Evolutionary conservation across 179 eudicot genomes (phyloP), one percentile per base, ranked within the genome.

Genomic region (Carnegiea gigantea): DNA sequence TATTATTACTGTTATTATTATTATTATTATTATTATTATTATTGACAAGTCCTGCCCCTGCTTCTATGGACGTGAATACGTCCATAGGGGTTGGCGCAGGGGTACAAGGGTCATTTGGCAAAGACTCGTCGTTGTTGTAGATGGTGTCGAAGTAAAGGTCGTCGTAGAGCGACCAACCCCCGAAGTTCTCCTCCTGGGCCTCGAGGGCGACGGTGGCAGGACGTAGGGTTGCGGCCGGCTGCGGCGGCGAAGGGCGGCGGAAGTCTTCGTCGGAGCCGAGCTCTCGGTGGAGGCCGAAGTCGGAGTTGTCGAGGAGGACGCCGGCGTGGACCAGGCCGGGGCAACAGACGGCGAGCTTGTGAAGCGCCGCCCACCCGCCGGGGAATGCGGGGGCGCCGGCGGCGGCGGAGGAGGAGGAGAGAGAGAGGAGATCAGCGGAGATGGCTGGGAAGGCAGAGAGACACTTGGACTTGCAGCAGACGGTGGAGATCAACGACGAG

Each of bases 261-360:
- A 15, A 24, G 59, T 85, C 81, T 51, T 85, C 84, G 57, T 90
- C 87, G 0, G 93, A 89, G 3, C 97, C 98, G 73, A 95, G 84
- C 8, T 95, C 98, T 24, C 98, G 90, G 10, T 89, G 89, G 60
- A 95, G 93, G 73, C 98, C 98, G 81, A 95, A 93, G 73, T 95
- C 97, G 38, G 97, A 93, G 71, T 91, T 86, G 24, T 93, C 98
- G 4, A 95, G 88, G 49, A 93, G 90, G 64, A 95, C 90, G n/a
- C 98, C 98, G 24, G 98, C 76, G 87, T 89, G 94, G 73, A 76
- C 85, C 73, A 91, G 92, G n/a, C 98, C 98, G 0, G 98, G 98
- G 73, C 98, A 95, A 87, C 97, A 95, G 53, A 95, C 95, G 44
- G 93, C 85, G 49, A 92, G 87, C 87, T 93, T 95, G 85, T 87